Base-by-base conservation (phyloP, 2,329 filamentous ascomycete genomes). In the Colletotrichum tropicicola region DNA sequence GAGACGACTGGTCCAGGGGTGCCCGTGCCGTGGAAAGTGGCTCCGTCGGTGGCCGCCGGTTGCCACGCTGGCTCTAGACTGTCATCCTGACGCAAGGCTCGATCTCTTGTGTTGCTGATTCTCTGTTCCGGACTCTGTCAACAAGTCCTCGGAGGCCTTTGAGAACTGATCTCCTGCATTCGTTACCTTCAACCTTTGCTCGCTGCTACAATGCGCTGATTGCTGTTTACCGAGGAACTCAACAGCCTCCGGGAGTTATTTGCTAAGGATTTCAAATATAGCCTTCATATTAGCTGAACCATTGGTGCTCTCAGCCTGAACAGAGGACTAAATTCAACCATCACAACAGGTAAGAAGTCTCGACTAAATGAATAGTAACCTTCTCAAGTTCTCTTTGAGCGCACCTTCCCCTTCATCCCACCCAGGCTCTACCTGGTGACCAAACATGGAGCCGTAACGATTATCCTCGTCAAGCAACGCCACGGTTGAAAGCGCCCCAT, bases 381-480 rank as follows among this genome's bases (percentile, higher is more conserved):
- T 37, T 7, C 12, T 21, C 21, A 67, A 4, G 27, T 9, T 49
- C 3, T 60, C 43, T 8, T 5, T 19, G 6, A 60, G 21, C 6
- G 23, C 23, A 1, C 4, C 28, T 1, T 52, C 37, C 3, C 60
- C 44, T 41, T 67, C 53, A 12, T 48, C 60, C 55, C 45, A 60
- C 3, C 63, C 59, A 6, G 41, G n/a, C 17, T 70, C 68, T 6
- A 59, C 45, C 39, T 64, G 49, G 15, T 32, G 6, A 15, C 25
- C 45, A 27, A 62, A 70, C 17, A 68, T 48, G 2, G 63, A 66
- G 1, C 64, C 66, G 21, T 67, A 70, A 1, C 55, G 41, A 32
- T 69, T 69, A 2, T 54, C 17, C 15, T 68, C 64, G 27, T 69
- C 60, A 13, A 70, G 51, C 1, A 69, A 17, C 1, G 59, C 66